phyloP scores from a whole-genome alignment of 768 basidiomycete genomes.

The Macrolepiota fuliginosa region DNA sequence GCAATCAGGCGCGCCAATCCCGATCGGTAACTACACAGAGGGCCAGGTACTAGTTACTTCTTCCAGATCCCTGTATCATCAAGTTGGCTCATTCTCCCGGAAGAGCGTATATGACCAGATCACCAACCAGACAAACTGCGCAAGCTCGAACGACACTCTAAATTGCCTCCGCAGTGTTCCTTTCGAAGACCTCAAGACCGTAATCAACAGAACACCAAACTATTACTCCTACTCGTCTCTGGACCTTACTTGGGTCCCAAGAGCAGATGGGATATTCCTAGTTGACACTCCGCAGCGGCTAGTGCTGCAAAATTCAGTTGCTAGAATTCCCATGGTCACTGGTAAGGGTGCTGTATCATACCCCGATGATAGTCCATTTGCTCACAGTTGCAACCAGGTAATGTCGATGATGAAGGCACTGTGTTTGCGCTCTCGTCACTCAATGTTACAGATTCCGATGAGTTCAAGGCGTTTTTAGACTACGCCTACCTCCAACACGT shows the following conservation, averaged over 20 bases:
- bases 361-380: background rate
- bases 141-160: conserved; percentile 31
- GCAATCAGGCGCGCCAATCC: conserved; percentile 39
- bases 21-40: conserved; percentile 25
- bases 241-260: conserved; percentile 42
- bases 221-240: conserved; percentile 34
- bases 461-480: conserved; percentile 20
- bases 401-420: conserved; percentile 59
- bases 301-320: conserved; percentile 40
- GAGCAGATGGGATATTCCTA: conserved; percentile 49
- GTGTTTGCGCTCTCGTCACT: conserved; percentile 40
- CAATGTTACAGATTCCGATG: conserved; percentile 34
- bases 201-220: conserved; percentile 26
- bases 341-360: conserved; percentile 13
- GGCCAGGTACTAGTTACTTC: conserved; percentile 24
- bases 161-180: conserved; percentile 40
- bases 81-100: background rate
- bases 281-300: conserved; percentile 39
- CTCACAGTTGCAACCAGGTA: conserved; percentile 25
- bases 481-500: conserved; percentile 21
- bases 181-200: conserved; percentile 25
- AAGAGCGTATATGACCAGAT: conserved; percentile 37
- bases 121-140: conserved; percentile 36
- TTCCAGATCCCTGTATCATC: background rate
- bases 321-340: conserved; percentile 48